phyloP scores from a whole-genome alignment of 192 early-diverging fungal genomes.

The Coemansia sp. region DNA sequence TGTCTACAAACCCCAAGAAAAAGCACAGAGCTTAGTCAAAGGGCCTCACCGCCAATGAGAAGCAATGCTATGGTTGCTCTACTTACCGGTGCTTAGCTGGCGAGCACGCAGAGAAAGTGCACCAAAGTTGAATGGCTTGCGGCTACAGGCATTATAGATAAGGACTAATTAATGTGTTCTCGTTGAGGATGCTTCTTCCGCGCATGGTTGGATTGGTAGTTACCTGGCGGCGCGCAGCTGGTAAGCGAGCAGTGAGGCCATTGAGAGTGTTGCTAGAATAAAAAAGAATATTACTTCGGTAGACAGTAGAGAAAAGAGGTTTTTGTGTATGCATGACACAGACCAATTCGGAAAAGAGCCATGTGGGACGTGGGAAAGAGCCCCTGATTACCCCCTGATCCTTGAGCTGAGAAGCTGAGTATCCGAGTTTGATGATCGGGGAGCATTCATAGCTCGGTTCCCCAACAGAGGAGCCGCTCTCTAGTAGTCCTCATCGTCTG shows the following conservation, averaged over 20 bases:
- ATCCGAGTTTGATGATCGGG: neutral
- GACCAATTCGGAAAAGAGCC: neutral
- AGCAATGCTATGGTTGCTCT: neutral
- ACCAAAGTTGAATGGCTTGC: neutral
- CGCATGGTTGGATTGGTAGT: neutral
- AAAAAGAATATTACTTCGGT: neutral
- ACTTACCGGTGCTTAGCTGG: conserved; percentile 4
- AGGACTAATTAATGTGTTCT: neutral
- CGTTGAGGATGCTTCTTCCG: neutral
- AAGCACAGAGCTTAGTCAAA: neutral
- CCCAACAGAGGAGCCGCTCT: neutral
- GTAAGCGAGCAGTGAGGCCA: conserved; percentile 13
- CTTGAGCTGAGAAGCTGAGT: neutral
- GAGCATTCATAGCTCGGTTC: no score
- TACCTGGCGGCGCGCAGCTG: conserved; percentile 22
- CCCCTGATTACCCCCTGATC: neutral
- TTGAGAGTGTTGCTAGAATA: neutral
- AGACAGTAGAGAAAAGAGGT: conserved; percentile 1
- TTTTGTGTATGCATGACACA: neutral
- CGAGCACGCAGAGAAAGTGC: neutral
- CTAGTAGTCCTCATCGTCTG: neutral
- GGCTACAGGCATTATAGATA: neutral
- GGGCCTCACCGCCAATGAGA: conserved; percentile 30
- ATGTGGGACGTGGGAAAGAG: neutral
- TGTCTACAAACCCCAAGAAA: conserved; percentile 7